These are phyloP conservation scores for Lentinula edodes DNA, from an alignment of 768 basidiomycete species.

Conservation along the genomic window DNA sequence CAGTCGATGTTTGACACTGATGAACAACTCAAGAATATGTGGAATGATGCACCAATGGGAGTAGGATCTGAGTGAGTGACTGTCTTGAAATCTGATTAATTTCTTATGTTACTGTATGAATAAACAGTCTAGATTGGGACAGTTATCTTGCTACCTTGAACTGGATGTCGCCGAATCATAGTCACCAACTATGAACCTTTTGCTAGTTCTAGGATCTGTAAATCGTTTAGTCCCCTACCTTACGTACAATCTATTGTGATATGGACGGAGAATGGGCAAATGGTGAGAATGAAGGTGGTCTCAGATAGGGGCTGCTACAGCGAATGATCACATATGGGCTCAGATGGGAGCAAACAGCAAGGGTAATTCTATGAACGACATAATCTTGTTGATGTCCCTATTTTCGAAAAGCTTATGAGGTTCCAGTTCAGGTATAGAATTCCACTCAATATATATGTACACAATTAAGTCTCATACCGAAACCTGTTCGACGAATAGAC, in stretches of 20 bases:
- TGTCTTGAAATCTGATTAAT: not conserved
- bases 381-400: no score
- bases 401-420: no score
- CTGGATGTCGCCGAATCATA: not conserved
- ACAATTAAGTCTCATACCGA: not conserved
- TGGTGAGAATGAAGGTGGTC: no score
- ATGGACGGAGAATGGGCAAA: no score
- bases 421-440: no score
- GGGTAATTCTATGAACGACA: no score
- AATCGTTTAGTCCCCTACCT: not conserved
- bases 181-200: not conserved
- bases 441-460: not conserved
- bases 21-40: not conserved
- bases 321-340: no score
- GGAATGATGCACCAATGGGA: slow-evolving; percentile 4
- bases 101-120: not conserved
- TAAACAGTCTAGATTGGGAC: not conserved
- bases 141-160: not conserved
- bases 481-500: slow-evolving; percentile 38
- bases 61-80: slow-evolving; percentile 1
- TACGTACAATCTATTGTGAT: not conserved
- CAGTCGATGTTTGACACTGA: not conserved
- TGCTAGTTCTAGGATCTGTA: no score
- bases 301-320: no score
- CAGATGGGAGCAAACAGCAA: no score